phyloP scores from a whole-genome alignment of 2,329 filamentous ascomycete genomes.

The Cordyceps cicadae region DNA sequence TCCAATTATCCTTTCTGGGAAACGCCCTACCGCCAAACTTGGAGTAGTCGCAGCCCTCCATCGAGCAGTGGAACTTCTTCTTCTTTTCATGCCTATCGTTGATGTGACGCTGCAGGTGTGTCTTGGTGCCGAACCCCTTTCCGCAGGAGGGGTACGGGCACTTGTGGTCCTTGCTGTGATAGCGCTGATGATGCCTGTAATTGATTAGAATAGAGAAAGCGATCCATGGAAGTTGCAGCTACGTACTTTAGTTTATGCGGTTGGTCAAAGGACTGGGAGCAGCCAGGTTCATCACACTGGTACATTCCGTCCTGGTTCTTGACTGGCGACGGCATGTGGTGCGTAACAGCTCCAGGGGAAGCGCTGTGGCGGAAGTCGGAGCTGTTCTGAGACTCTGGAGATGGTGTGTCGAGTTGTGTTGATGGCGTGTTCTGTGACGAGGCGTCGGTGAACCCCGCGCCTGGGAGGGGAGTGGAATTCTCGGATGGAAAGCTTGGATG shows the following conservation, averaged over 20 bases:
- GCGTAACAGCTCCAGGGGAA: constrained; percentile 24
- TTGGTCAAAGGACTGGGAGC: constrained; percentile 42
- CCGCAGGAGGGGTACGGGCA: constrained; percentile 44
- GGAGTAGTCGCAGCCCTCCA: constrained; percentile 48
- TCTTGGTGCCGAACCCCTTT: constrained; percentile 53
- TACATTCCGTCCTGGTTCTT: constrained; percentile 20
- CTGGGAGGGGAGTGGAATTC: constrained; percentile 33
- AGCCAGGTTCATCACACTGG: constrained; percentile 30
- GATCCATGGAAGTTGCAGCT: neutral
- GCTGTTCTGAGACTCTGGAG: constrained; percentile 30
- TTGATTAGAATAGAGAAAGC: constrained; percentile 15
- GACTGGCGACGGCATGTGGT: constrained; percentile 20
- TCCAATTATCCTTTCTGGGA: constrained; percentile 55
- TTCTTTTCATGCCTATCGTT: constrained; percentile 55
- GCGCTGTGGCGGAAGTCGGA: constrained; percentile 30
- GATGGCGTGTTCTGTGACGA: constrained; percentile 39
- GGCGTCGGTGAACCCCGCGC: constrained; percentile 30
- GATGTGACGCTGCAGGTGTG: constrained; percentile 52
- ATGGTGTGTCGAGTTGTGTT: constrained; percentile 35
- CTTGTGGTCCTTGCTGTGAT: constrained; percentile 53
- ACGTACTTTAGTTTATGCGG: constrained; percentile 52
- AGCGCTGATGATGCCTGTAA: constrained; percentile 50
- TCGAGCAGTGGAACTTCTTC: constrained; percentile 50
- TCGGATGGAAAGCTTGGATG: constrained; percentile 31
- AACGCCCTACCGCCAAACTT: constrained; percentile 49